These are phyloP conservation scores for Chlamydomonas eustigma DNA, from an alignment of 139 green algal genomes.

Conservation along the genomic window DNA sequence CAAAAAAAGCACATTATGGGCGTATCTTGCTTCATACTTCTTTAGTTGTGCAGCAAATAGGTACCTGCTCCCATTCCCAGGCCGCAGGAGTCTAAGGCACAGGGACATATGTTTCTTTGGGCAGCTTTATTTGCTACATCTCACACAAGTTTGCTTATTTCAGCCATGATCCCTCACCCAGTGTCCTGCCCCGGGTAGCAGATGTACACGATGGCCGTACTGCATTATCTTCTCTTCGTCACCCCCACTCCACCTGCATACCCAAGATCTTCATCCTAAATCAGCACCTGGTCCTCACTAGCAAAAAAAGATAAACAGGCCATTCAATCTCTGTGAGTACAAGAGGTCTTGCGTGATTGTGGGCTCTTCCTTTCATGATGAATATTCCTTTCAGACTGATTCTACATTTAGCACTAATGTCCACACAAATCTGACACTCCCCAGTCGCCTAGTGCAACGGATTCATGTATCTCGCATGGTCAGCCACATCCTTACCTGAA, in stretches of 20 bases:
- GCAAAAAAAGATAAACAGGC: not conserved
- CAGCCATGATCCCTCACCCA: slow-evolving; percentile 33
- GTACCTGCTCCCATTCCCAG: no score
- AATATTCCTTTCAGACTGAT: not conserved
- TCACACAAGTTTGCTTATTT: not conserved
- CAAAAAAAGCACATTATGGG: not conserved
- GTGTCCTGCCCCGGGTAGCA: slow-evolving; percentile 70
- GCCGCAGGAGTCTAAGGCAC: no score
- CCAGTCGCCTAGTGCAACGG: not conserved
- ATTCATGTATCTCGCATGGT: not conserved
- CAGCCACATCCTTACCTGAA: slow-evolving; percentile 49
- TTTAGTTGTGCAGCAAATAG: no score
- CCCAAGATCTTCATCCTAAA: not conserved
- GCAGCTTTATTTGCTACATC: not conserved
- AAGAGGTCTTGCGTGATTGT: not conserved
- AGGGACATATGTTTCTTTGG: not conserved
- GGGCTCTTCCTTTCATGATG: not conserved
- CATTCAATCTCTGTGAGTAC: not conserved
- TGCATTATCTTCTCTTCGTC: slow-evolving; percentile 57
- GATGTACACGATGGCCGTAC: slow-evolving; percentile 70
- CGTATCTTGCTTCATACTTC: not conserved
- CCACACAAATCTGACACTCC: not conserved
- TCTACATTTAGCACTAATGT: not conserved
- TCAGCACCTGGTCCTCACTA: not conserved
- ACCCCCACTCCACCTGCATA: slow-evolving; percentile 37